A percentile compares a stretch with the other conserved stretches of the same genome.
Evolutionary conservation across 2,329 filamentous ascomycete genomes (phyloP).

Genomic region (Venturiaceae sp.): DNA sequence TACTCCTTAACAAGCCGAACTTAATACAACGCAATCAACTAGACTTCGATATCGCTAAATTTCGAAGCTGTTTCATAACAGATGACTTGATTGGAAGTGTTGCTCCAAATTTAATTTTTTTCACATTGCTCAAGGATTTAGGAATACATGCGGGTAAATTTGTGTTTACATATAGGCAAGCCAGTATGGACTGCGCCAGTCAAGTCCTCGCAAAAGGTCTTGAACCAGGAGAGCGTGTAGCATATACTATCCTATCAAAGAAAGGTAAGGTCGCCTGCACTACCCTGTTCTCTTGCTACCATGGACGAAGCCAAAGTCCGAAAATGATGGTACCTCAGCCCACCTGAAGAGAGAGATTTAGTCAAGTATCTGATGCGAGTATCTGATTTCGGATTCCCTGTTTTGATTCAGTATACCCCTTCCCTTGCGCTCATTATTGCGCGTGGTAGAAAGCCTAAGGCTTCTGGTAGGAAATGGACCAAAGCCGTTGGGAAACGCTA

Average conservation of each 20-base stretch:
- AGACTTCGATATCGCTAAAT: too few relatives aligned
- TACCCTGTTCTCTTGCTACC: slow-evolving; percentile 14
- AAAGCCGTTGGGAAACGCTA: slow-evolving; percentile 8
- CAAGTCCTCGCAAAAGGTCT: slow-evolving; percentile 8
- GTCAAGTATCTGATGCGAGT: slow-evolving; percentile 13
- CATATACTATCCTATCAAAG: slow-evolving; percentile 11
- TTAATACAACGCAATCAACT: too few relatives aligned
- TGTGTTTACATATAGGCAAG: too few relatives aligned
- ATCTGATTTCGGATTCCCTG: slow-evolving; percentile 12
- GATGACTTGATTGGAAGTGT: too few relatives aligned
- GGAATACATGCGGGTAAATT: too few relatives aligned
- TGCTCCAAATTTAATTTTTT: too few relatives aligned
- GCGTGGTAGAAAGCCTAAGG: slow-evolving; percentile 11
- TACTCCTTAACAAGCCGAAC: too few relatives aligned
- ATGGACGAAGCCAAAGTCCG: slow-evolving; percentile 12
- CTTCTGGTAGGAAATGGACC: slow-evolving; percentile 10
- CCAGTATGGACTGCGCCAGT: slow-evolving; percentile 11
- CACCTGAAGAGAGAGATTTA: slow-evolving; percentile 16
- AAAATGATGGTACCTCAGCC: background rate
- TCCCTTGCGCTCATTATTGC: slow-evolving; percentile 3
- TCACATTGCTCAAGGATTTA: too few relatives aligned
- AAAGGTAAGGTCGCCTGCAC: slow-evolving; percentile 12
- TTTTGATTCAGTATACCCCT: slow-evolving; percentile 14
- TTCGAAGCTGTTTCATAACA: too few relatives aligned
- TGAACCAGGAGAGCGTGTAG: slow-evolving; percentile 3